Base-by-base conservation (phyloP, 768 basidiomycete genomes). In the Chalciporus piperatus region DNA sequence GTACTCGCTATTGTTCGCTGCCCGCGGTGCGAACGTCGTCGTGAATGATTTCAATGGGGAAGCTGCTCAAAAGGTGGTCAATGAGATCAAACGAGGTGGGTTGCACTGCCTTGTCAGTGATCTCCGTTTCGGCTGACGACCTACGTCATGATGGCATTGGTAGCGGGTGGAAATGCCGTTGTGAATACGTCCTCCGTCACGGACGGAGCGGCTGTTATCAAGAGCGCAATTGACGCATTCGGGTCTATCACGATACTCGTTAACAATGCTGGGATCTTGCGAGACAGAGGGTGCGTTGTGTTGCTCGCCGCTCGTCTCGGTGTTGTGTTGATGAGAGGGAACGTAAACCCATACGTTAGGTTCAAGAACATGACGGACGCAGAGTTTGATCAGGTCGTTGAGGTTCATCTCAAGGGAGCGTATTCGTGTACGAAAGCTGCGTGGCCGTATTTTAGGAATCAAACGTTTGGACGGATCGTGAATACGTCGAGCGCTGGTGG, bases 361-460 rank as follows among this genome's bases (percentile, higher is more conserved):
- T 94, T 99, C 79, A 96, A 92, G 78, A 97, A 94, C 72, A 97
- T 99, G 92, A 76, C 91, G 0, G 95, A 98, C 69, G 80, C 85
- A 64, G 95, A 98, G 61, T 96, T 89, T 81, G 94, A 97, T 60
- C 83, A 90, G 55, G 79, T 98, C 48, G 80, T 83, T 45, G 81
- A 87, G 20, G 94, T 98, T 13, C 97, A 98, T 64, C 70, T 99
- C 57, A 98, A 96, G 72, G 96, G 94, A 38, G 87, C 96, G 0
- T 98, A 84, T 69, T 75, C 92, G 7, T 94, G 92, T 68, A 89
- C 90, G 30, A 96, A 94, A 68, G 95, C 97, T 35, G 94, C 83
- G 30, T 99, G 97, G 97, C 92, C 94, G 12, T 73, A 89, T 64
- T 96, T 99, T 78, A 81, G 94, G 58, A 92, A 89, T 61, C 92